Base-by-base conservation (phyloP, 352 stramenopile genomes). In the Hyaloperonospora arabidopsidis region DNA sequence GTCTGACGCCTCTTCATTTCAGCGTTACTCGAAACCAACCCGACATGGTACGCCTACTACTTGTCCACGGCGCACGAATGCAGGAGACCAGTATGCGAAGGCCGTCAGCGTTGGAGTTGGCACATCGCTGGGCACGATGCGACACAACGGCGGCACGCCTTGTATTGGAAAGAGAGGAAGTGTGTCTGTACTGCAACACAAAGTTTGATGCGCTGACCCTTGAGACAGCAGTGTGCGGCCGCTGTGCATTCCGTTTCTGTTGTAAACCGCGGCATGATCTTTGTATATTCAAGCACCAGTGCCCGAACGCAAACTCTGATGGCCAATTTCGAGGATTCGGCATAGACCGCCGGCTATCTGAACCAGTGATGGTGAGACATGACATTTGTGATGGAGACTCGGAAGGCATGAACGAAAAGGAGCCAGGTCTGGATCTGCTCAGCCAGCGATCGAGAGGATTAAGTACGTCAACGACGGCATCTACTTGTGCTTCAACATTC, bases 141-240 rank as follows among this genome's bases (percentile, higher is more conserved):
- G 79, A 90, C 54, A 87, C 83, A 2, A 74, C 68, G 0, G 84
- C 84, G 0, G 77, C 65, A 35, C 69, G 65, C 13, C 63, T 86
- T 43, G 75, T 94, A 21, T 61, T 94, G 21, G 72, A 85, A 34
- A 68, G 65, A 28, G 69, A 84, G 28, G 73, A 87, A n/a, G 56
- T 92, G 13, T 94, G 84, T 52, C 57, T 94, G 41, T 88, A 73
- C 49, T 94, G 84, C 70, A 92, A 92, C 60, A 54, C 62, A 11
- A 77, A 75, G 44, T 85, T 90, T 34, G 77, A 89, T 43, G 63
- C 72, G 49, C 65, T 89, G 23, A 62, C 66, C 14, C 73, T 86
- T 23, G 61, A 74, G 41, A 79, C 65, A 29, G 74, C 69, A 44
- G 73, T 65, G 3, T 92, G 81, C 36, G 45, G 60, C 0, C 53